phyloP scores from a whole-genome alignment of 2,329 filamentous ascomycete genomes.

The Rhinocladiella similis region DNA sequence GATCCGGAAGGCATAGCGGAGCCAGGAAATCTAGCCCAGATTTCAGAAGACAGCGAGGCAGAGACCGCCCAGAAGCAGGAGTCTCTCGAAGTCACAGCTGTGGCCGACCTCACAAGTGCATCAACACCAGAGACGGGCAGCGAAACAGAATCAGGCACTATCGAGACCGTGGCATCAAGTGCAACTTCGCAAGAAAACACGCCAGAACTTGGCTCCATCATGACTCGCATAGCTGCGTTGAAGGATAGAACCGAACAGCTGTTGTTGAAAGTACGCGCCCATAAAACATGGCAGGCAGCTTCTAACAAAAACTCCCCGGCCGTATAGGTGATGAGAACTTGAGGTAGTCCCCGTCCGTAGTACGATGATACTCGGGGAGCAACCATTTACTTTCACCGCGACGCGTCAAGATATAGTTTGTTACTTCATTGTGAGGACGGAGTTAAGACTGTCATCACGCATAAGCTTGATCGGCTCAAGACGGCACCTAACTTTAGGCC shows the following conservation, averaged over 20 bases:
- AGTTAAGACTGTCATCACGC: no score
- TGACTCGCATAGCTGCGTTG: conserved; percentile 8
- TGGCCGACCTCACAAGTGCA: not conserved
- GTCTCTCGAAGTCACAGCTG: not conserved
- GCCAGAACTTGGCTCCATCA: conserved; percentile 9
- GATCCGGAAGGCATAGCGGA: not conserved
- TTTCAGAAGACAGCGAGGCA: not conserved
- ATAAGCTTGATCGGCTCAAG: no score
- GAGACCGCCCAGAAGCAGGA: not conserved
- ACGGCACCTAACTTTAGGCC: no score
- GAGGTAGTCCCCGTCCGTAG: not conserved
- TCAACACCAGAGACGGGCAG: not conserved
- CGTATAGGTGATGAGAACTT: not conserved
- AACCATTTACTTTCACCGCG: no score
- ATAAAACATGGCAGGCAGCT: not conserved
- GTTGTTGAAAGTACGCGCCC: conserved; percentile 10
- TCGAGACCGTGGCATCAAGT: conserved; percentile 5
- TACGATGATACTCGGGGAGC: no score
- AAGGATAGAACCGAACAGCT: conserved; percentile 14
- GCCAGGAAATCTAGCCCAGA: no score
- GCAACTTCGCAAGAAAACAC: not conserved
- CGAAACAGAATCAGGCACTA: not conserved
- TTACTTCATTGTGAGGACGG: no score
- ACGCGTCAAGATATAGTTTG: no score
- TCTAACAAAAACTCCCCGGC: not conserved